These are phyloP conservation scores for Trichoderma erinaceum DNA, from an alignment of 495 filamentous ascomycete species.

Conservation along the genomic window DNA sequence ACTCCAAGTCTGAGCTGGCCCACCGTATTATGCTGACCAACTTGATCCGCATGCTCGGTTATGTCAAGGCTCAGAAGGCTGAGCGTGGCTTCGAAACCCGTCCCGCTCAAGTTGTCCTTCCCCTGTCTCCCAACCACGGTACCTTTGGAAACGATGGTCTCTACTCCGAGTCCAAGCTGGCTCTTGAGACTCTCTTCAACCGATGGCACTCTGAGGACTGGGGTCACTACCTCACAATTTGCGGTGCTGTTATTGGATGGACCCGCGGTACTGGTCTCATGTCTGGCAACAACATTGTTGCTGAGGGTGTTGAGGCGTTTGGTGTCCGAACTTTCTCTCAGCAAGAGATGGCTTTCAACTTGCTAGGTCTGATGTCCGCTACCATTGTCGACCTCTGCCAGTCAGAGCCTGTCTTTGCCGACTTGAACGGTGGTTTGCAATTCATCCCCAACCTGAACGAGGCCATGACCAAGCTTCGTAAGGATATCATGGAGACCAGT, in stretches of 20 bases:
- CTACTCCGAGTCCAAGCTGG: slow-evolving; percentile 97
- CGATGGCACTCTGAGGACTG: slow-evolving; percentile 97
- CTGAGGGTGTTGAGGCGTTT: slow-evolving; percentile 91
- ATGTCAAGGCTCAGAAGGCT: slow-evolving; percentile 84
- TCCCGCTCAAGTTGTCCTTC: slow-evolving; percentile 92
- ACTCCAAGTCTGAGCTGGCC: slow-evolving; percentile 96
- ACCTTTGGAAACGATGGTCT: slow-evolving; percentile 97
- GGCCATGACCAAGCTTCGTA: slow-evolving; percentile 81
- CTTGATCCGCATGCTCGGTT: slow-evolving; percentile 80
- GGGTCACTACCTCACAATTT: slow-evolving; percentile 97
- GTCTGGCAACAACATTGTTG: slow-evolving; percentile 96
- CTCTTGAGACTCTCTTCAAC: slow-evolving; percentile 95
- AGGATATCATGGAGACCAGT: slow-evolving; percentile 87
- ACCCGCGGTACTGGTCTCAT: slow-evolving; percentile 97
- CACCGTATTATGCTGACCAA: slow-evolving; percentile 99
- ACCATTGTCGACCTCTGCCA: slow-evolving; percentile 94
- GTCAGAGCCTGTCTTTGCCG: slow-evolving; percentile 88
- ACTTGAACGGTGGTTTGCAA: slow-evolving; percentile 94
- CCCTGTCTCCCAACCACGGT: slow-evolving; percentile 95
- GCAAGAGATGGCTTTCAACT: slow-evolving; percentile 99
- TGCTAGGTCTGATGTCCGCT: slow-evolving; percentile 93
- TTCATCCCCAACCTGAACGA: slow-evolving; percentile 97
- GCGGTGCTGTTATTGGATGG: slow-evolving; percentile 98
- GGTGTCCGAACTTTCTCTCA: slow-evolving; percentile 98
- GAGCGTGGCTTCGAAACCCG: slow-evolving; percentile 84